Conservation (phyloP, 2,329 filamentous ascomycete species). For the Curvularia verruculosa region DNA sequence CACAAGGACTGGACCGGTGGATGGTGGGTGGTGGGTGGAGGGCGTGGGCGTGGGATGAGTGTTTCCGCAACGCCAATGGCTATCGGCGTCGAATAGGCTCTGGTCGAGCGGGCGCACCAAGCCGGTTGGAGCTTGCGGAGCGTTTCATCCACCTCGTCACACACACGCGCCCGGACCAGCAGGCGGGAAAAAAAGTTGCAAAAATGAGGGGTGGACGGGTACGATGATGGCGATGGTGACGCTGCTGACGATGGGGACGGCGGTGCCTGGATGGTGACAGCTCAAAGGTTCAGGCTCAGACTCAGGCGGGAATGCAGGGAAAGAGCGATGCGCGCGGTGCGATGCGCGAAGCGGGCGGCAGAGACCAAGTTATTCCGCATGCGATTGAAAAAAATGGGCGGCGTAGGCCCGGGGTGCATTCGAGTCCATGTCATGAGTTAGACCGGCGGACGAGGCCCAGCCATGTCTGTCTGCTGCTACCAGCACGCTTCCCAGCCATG, state of each 20-base stretch:
- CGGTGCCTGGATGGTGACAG: no score
- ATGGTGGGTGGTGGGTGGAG: constrained; percentile 16
- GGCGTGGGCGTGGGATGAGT: constrained; percentile 10
- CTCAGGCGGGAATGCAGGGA: no score
- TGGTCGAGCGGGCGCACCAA: constrained; percentile 29
- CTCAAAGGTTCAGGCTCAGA: no score
- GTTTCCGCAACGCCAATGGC: constrained; percentile 28
- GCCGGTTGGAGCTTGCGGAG: constrained; percentile 30
- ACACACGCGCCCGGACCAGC: constrained; percentile 36
- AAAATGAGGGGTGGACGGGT: constrained; percentile 30
- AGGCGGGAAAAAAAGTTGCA: constrained; percentile 23
- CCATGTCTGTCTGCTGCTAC: constrained; percentile 16
- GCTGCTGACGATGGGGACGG: not conserved
- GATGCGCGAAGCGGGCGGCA: constrained; percentile 25
- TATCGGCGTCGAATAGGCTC: constrained; percentile 29
- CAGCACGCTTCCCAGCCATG: constrained; percentile 27
- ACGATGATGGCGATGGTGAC: no score
- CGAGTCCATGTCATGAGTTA: constrained; percentile 25
- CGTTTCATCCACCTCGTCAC: constrained; percentile 38
- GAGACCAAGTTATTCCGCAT: constrained; percentile 24
- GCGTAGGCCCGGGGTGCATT: constrained; percentile 28
- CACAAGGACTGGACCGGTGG: constrained; percentile 32
- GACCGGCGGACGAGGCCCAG: constrained; percentile 26
- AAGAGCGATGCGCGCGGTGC: not conserved
- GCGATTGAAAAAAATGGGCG: constrained; percentile 21